Evolutionary conservation across 106 monocot species (phyloP).

Genomic region (Acanthochlamys bracteata): DNA sequence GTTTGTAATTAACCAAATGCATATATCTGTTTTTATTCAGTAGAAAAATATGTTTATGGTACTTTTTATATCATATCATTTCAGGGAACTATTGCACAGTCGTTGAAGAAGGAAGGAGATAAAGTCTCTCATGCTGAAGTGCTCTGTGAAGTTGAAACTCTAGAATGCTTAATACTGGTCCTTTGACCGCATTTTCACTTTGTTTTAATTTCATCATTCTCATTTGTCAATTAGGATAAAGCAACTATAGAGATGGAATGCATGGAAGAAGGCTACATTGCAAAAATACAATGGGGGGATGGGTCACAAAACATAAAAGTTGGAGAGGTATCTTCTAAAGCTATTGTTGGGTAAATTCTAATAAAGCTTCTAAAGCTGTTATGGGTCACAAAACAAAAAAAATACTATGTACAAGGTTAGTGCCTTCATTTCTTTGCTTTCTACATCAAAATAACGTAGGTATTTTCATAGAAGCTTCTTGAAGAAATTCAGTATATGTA

Average conservation of each 20-base stretch:
- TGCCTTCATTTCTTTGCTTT: not conserved
- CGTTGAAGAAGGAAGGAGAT: constrained; percentile 99
- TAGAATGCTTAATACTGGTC: constrained; percentile 19
- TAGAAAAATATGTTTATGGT: not conserved
- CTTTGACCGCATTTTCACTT: too few relatives aligned
- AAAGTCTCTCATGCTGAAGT: constrained; percentile 95
- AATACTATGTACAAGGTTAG: constrained; percentile 89
- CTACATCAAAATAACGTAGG: not conserved
- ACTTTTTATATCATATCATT: not conserved
- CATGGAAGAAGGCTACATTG: constrained; percentile 98
- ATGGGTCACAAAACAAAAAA: too few relatives aligned
- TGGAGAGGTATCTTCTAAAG: constrained; percentile 91
- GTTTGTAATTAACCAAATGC: not conserved
- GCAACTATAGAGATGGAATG: constrained; percentile 98
- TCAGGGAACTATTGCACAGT: constrained; percentile 90
- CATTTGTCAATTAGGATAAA: constrained; percentile 62
- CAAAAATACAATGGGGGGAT: constrained; percentile 87
- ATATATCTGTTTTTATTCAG: not conserved
- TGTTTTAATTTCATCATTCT: not conserved
- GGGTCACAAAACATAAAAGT: constrained; percentile 91
- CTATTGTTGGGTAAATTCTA: too few relatives aligned
- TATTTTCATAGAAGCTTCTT: too few relatives aligned
- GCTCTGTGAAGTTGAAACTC: constrained; percentile 96
- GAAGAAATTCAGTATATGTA: too few relatives aligned
- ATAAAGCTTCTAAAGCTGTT: too few relatives aligned